These are phyloP conservation scores for Boletus subcaerulescens DNA, from an alignment of 768 basidiomycete species.

Conservation along the genomic window DNA sequence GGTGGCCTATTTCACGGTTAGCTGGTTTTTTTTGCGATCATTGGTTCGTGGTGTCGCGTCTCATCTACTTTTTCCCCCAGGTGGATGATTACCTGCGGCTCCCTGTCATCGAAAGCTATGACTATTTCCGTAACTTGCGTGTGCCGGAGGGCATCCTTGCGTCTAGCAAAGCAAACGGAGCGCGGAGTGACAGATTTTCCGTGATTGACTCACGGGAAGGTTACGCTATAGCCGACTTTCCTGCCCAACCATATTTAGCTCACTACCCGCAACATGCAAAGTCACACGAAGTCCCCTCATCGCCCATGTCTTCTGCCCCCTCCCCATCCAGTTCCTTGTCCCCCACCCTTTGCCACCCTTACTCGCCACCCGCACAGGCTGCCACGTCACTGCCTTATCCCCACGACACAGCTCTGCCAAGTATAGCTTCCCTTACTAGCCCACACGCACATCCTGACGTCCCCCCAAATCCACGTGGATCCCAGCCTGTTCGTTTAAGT, in stretches of 20 bases:
- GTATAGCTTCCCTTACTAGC: slow-evolving; percentile 18
- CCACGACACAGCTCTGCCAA: slow-evolving; percentile 19
- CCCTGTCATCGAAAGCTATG: slow-evolving; percentile 72
- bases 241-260: slow-evolving; percentile 4
- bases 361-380: slow-evolving; percentile 2
- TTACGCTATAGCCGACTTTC: slow-evolving; percentile 8
- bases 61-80: slow-evolving; percentile 34
- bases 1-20: slow-evolving; percentile 77
- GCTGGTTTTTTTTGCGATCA: slow-evolving; percentile 17
- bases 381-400: slow-evolving; percentile 1
- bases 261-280: slow-evolving; percentile 7
- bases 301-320: slow-evolving; percentile 14
- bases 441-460: slow-evolving; percentile 2
- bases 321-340: slow-evolving; percentile 14
- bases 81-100: slow-evolving; percentile 66
- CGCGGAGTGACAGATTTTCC: slow-evolving; percentile 25
- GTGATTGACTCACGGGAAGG: slow-evolving; percentile 16
- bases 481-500: slow-evolving; percentile 18
- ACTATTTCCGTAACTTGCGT: slow-evolving; percentile 63
- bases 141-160: slow-evolving; percentile 72
- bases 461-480: neutral
- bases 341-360: slow-evolving; percentile 8
- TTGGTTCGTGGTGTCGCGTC: neutral
- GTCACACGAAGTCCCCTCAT: slow-evolving; percentile 12
- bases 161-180: slow-evolving; percentile 56